phyloP scores from a whole-genome alignment of 345 rosid species.

The Noccaea bulbosa region DNA sequence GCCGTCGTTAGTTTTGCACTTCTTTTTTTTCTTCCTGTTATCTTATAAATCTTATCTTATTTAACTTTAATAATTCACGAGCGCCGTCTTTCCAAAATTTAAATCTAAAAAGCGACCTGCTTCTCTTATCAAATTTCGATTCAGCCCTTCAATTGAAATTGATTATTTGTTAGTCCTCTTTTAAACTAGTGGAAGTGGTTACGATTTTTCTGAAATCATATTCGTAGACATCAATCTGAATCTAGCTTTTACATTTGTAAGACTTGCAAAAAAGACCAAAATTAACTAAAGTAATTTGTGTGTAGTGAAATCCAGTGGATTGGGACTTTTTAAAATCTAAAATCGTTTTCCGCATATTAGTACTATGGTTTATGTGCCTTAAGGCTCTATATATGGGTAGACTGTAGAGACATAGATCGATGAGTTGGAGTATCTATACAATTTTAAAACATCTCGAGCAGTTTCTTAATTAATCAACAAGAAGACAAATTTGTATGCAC shows the following conservation, averaged over 20 bases:
- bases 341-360: too few species aligned
- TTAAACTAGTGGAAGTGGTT: background rate
- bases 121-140: background rate
- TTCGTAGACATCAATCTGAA: background rate
- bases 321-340: background rate
- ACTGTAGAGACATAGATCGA: conserved; percentile 2
- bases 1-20: conserved; percentile 17
- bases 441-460: conserved; percentile 2
- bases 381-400: conserved; percentile 1
- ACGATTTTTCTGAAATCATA: background rate
- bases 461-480: conserved; percentile 30
- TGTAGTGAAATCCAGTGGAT: conserved; percentile 4
- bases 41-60: conserved; percentile 22
- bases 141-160: conserved; percentile 15
- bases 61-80: conserved; percentile 36
- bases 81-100: conserved; percentile 37
- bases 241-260: background rate
- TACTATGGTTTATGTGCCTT: conserved; percentile 29
- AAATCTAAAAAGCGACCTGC: background rate
- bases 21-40: background rate
- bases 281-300: background rate
- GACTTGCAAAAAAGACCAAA: background rate
- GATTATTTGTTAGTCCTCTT: background rate
- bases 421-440: conserved; percentile 26
- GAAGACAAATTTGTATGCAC: conserved; percentile 32